phyloP scores from a whole-genome alignment of 139 green algal genomes.

The Closterium sp. region DNA sequence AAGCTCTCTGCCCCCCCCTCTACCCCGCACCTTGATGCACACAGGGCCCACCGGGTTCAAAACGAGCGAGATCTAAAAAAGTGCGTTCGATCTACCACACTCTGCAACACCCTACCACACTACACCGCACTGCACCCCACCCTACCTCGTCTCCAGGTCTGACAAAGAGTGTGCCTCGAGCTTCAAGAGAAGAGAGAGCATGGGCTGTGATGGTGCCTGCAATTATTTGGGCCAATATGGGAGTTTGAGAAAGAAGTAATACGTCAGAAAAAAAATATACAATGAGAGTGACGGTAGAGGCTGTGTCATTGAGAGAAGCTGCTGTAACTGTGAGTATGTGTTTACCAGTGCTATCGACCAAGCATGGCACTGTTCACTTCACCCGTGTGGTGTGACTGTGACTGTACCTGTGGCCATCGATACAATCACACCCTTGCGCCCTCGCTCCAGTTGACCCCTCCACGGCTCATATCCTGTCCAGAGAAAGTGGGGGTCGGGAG shows the following conservation, averaged over 20 bases:
- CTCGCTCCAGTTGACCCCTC: conserved; percentile 61
- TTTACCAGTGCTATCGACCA: no score
- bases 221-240: conserved; percentile 54
- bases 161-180: conserved; percentile 79
- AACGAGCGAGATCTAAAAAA: no score
- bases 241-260: no score
- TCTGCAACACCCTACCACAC: conserved; percentile 9
- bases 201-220: conserved; percentile 66
- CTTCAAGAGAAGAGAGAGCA: conserved; percentile 69
- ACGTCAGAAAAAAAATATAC: no score
- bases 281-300: background rate
- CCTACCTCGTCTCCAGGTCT: conserved; percentile 27
- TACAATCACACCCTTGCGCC: conserved; percentile 72
- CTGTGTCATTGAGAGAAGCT: background rate
- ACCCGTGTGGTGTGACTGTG: conserved; percentile 65
- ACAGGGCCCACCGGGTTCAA: no score
- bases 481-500: no score
- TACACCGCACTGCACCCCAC: background rate
- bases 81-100: conserved; percentile 32
- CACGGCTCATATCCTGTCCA: conserved; percentile 55
- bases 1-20: no score
- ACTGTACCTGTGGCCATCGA: conserved; percentile 61
- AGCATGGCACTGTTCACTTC: no score
- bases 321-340: background rate
- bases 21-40: no score